Evolutionary conservation across 2,329 filamentous ascomycete genomes (phyloP).

Genomic region (Magnaporthiopsis rhizophila): DNA sequence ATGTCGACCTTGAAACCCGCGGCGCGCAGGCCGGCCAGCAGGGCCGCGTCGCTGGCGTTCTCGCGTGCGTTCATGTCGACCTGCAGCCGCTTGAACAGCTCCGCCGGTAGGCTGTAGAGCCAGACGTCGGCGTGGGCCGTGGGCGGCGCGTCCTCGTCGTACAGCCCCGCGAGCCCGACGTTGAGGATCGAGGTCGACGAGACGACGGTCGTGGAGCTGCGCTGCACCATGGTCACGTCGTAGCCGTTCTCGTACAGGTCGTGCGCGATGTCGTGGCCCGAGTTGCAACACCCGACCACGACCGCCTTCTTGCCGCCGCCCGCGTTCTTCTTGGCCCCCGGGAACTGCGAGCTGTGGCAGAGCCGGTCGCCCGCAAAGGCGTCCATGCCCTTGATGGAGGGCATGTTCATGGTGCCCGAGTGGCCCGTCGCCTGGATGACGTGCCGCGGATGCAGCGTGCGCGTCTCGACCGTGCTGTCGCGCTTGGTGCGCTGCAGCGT

Average conservation of each 20-base stretch:
- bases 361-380: constrained; percentile 43
- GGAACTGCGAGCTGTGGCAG: constrained; percentile 47
- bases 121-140: constrained; percentile 51
- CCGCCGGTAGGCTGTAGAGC: constrained; percentile 38
- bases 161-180: constrained; percentile 35
- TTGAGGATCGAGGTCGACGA: constrained; percentile 34
- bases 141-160: constrained; percentile 32
- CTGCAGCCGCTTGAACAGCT: constrained; percentile 43
- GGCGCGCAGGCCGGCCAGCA: constrained; percentile 40
- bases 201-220: constrained; percentile 48
- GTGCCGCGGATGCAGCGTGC: constrained; percentile 53
- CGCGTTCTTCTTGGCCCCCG: constrained; percentile 28
- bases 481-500: constrained; percentile 37
- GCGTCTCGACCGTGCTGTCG: constrained; percentile 38
- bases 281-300: constrained; percentile 52
- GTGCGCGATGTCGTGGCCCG: constrained; percentile 50
- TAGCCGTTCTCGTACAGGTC: constrained; percentile 51
- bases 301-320: constrained; percentile 39
- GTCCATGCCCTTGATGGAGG: constrained; percentile 45
- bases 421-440: constrained; percentile 62
- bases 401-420: constrained; percentile 56
- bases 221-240: constrained; percentile 52
- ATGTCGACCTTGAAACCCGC: constrained; percentile 51
- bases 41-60: constrained; percentile 24
- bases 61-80: constrained; percentile 30